Evolutionary conservation across 176 grass and related monocot genomes (phyloP), one percentile per base, ranked within the genome.

Genomic region (Alopecurus myosuroides): DNA sequence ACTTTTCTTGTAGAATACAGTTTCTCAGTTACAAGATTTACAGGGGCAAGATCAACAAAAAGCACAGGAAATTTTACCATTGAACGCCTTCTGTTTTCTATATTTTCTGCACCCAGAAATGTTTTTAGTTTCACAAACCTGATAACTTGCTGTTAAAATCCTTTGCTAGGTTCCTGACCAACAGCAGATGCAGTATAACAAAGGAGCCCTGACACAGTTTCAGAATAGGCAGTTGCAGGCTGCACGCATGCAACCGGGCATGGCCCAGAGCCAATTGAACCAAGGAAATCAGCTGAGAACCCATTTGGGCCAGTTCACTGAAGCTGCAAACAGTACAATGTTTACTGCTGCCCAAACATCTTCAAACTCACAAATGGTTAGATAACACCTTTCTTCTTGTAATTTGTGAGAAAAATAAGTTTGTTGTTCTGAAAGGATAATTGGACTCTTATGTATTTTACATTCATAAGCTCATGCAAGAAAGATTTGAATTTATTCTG

Each of bases 281-380:
- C 93, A 95, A 84, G 93, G 88, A 92, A 94, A 79, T 89, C 96
- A 95, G 57, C 77, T 95, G 58, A 86, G 97, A 83, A 98, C 61
- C 71, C 91, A 95, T 69, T 79, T 98, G 73, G 88, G 89, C 23
- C 96, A 98, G 85, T 94, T 95, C 22, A 80, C 80, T 90, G 93
- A 89, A 90, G 82, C 91, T 77, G 85, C 84, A 37, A 98, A 95
- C 40, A 95, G 62, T 90, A 77, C 93, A 36, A 86, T 98, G 88
- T 98, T 92, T 57, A 91, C 72, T 81, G 86, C 97, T 76, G 93
- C 91, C 48, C 97, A 98, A 61, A 82, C 91, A 81, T 98, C 97
- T 77, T 90, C 97, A 45, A 98, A 86, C 80, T 94, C 97, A 81
- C 93, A 98, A 74, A 98, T 98, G 93, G 97, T 95, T 37, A 70